These are phyloP conservation scores for Onygena corvina DNA, from an alignment of 2,329 filamentous ascomycete genomes.

Conservation along the genomic window DNA sequence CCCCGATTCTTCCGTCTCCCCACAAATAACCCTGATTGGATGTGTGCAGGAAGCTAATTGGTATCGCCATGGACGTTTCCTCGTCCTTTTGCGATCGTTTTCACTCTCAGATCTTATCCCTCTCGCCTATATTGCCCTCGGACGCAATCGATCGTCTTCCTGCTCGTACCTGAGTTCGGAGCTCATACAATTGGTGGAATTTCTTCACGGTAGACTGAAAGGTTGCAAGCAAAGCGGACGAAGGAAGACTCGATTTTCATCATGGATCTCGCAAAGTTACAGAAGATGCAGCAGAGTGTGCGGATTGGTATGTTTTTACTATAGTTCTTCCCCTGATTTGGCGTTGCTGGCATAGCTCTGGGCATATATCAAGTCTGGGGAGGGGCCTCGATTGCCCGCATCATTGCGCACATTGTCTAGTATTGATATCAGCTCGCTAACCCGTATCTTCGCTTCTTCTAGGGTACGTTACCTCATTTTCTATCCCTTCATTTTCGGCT, in stretches of 20 bases:
- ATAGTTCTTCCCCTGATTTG: background rate
- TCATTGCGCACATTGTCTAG: background rate
- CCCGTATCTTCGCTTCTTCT: background rate
- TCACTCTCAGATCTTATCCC: background rate
- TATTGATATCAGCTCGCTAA: background rate
- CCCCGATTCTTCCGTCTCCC: slow-evolving; percentile 8
- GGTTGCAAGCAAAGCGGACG: background rate
- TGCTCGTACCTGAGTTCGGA: background rate
- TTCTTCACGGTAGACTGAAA: background rate
- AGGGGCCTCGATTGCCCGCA: background rate
- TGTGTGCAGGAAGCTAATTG: slow-evolving; percentile 9
- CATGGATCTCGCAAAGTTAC: slow-evolving; percentile 57
- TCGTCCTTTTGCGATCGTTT: slow-evolving; percentile 2
- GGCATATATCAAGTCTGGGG: too few species aligned
- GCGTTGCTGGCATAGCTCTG: too few species aligned
- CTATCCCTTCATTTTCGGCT: background rate
- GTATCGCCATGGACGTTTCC: slow-evolving; percentile 4
- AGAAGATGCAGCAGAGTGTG: slow-evolving; percentile 53
- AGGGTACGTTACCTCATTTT: background rate
- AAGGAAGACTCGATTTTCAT: slow-evolving; percentile 20
- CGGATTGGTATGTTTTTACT: slow-evolving; percentile 52
- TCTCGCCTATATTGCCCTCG: background rate
- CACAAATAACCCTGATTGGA: slow-evolving; percentile 12
- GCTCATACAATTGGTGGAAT: background rate
- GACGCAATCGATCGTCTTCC: background rate